Conservation (phyloP, 2,329 filamentous ascomycete species). For the Lachnellula willkommii region DNA sequence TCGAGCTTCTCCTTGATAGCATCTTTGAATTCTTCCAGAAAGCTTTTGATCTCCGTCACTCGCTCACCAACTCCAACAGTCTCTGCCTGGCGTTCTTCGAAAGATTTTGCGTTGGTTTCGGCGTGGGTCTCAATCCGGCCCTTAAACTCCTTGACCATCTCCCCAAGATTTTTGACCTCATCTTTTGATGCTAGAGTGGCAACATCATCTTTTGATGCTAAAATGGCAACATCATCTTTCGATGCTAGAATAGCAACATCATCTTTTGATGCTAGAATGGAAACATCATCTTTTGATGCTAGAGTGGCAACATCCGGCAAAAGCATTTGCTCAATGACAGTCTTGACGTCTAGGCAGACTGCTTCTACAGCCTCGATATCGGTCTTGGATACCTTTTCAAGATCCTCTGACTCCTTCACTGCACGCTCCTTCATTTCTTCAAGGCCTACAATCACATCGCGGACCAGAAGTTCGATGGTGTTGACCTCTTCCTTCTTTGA, state of each 20-base stretch:
- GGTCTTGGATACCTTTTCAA: conserved; percentile 67
- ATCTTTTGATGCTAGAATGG: conserved; percentile 67
- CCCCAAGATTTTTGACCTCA: conserved; percentile 64
- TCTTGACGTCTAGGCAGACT: conserved; percentile 79
- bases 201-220: conserved; percentile 72
- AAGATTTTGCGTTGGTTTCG: conserved; percentile 68
- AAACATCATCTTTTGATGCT: conserved; percentile 65
- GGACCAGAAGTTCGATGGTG: conserved; percentile 70
- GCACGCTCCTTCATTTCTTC: conserved; percentile 60
- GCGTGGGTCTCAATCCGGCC: conserved; percentile 63
- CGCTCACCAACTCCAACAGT: conserved; percentile 72
- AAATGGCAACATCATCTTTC: conserved; percentile 66
- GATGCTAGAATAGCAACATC: conserved; percentile 66
- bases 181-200: conserved; percentile 69
- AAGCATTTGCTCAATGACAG: conserved; percentile 66
- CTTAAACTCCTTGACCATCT: conserved; percentile 67
- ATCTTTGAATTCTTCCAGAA: conserved; percentile 73
- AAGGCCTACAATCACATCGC: conserved; percentile 68
- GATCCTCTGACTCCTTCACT: conserved; percentile 39
- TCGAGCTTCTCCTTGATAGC: conserved; percentile 72
- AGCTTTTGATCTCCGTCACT: conserved; percentile 70
- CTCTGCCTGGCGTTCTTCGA: conserved; percentile 80
- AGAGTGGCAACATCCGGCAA: conserved; percentile 65
- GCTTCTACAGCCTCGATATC: conserved; percentile 78
- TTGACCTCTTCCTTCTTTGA: conserved; percentile 75